These are phyloP conservation scores for Aspergillus ruber DNA, from an alignment of 2,329 filamentous ascomycete genomes.

Conservation along the genomic window DNA sequence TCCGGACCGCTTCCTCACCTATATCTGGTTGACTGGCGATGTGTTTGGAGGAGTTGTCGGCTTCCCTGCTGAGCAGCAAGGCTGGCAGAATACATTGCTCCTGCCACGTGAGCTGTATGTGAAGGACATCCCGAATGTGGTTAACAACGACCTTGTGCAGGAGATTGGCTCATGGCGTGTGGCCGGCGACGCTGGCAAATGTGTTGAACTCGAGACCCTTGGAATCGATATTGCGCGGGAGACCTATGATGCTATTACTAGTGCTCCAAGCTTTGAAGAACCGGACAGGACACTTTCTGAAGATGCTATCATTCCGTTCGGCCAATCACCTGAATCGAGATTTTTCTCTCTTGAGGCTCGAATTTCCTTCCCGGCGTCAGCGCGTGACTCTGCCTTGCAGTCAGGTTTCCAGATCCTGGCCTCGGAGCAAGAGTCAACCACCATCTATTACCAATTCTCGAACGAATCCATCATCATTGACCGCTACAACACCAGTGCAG, in stretches of 20 bases:
- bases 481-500: slow-evolving; percentile 13
- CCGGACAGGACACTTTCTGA: neutral
- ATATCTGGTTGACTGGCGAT: slow-evolving; percentile 13
- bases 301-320: slow-evolving; percentile 3
- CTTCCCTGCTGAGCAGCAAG: slow-evolving; percentile 11
- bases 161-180: slow-evolving; percentile 8
- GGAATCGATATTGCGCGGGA: slow-evolving; percentile 13
- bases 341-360: slow-evolving; percentile 7
- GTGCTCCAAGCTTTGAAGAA: slow-evolving; percentile 1
- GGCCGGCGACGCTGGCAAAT: neutral
- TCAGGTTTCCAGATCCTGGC: slow-evolving; percentile 13
- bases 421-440: slow-evolving; percentile 9
- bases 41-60: slow-evolving; percentile 5
- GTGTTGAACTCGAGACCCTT: slow-evolving; percentile 9
- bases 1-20: slow-evolving; percentile 12
- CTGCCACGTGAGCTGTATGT: slow-evolving; percentile 11
- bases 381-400: slow-evolving; percentile 3
- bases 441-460: slow-evolving; percentile 15
- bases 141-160: slow-evolving; percentile 8
- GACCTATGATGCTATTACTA: slow-evolving; percentile 7
- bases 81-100: slow-evolving; percentile 10
- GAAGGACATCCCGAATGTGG: slow-evolving; percentile 7
- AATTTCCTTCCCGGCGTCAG: slow-evolving; percentile 5
- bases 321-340: slow-evolving; percentile 3
- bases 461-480: slow-evolving; percentile 15